Percentiles rank a stretch among this genome's conserved stretches.
phyloP scores from a whole-genome alignment of 1,284 basidiomycete genomes.

The Caloboletus inedulis region DNA sequence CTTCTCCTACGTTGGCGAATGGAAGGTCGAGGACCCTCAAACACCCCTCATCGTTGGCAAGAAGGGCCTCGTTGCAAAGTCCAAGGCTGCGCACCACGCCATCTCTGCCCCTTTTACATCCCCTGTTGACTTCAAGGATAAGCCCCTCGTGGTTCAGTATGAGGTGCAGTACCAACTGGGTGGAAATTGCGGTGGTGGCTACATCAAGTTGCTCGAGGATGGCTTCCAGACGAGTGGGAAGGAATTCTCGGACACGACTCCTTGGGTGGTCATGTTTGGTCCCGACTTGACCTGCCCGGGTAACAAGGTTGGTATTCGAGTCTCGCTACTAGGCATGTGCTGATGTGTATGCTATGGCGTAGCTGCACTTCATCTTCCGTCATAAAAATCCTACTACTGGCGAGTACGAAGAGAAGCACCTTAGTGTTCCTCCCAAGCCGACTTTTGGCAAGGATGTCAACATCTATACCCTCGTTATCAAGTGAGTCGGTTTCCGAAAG shows the following conservation, averaged over 20 bases:
- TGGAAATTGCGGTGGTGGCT: conserved; percentile 98
- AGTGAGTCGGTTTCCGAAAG: conserved; percentile 50
- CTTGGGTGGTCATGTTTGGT: conserved; percentile 97
- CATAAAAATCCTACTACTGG: conserved; percentile 90
- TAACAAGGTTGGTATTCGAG: conserved; percentile 58
- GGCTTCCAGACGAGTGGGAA: conserved; percentile 89
- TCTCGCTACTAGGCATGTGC: neutral
- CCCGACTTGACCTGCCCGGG: conserved; percentile 86
- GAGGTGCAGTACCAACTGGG: conserved; percentile 99
- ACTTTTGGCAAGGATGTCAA: conserved; percentile 86
- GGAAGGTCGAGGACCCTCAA: conserved; percentile 90
- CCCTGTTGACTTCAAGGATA: conserved; percentile 78
- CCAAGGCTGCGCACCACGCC: conserved; percentile 92
- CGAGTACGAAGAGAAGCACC: conserved; percentile 97
- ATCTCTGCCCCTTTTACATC: conserved; percentile 89
- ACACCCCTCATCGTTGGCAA: conserved; percentile 75
- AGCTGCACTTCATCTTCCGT: conserved; percentile 98
- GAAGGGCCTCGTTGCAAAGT: conserved; percentile 88
- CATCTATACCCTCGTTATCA: conserved; percentile 89
- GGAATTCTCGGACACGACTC: conserved; percentile 96
- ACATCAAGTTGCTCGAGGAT: conserved; percentile 94
- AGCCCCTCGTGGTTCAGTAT: conserved; percentile 96
- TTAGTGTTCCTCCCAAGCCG: conserved; percentile 79
- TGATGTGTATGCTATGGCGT: conserved; percentile 9
- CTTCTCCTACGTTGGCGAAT: conserved; percentile 96